phyloP scores from a whole-genome alignment of 2,329 filamentous ascomycete species.

The Apiospora arundinis region DNA sequence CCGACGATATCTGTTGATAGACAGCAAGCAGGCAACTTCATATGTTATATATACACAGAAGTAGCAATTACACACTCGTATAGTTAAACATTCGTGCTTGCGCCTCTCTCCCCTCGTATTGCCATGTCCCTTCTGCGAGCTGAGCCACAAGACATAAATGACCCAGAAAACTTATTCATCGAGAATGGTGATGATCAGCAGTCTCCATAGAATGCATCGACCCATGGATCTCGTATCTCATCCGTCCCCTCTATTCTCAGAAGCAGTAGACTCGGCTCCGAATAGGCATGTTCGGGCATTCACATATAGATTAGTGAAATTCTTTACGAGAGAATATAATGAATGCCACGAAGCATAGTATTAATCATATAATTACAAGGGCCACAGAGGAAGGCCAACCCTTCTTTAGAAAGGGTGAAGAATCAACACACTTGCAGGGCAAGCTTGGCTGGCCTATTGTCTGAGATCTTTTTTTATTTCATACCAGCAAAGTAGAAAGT shows the following conservation, averaged over 20 bases:
- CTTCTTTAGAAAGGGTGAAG: background rate
- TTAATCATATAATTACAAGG: background rate
- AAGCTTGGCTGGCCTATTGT: background rate
- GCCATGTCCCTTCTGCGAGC: background rate
- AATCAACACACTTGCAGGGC: constrained; percentile 1
- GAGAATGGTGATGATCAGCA: constrained; percentile 3
- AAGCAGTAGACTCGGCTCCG: background rate
- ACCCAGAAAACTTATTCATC: background rate
- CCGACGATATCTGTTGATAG: background rate
- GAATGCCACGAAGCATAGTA: background rate
- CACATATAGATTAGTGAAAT: no score
- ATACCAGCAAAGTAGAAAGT: constrained; percentile 20
- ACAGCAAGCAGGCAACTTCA: background rate
- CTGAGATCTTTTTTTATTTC: constrained; percentile 20
- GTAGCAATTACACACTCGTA: no score
- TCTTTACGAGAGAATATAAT: background rate
- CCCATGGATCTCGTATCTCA: constrained; percentile 9
- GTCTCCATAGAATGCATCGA: constrained; percentile 5
- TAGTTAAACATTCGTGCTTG: background rate
- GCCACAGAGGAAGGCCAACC: background rate
- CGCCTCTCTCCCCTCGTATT: background rate
- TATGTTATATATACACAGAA: background rate
- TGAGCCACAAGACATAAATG: background rate
- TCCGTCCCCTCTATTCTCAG: constrained; percentile 1
- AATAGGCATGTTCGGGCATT: background rate